phyloP scores from a whole-genome alignment of 2,329 filamentous ascomycete species.

The Aspergillus tubingensis region DNA sequence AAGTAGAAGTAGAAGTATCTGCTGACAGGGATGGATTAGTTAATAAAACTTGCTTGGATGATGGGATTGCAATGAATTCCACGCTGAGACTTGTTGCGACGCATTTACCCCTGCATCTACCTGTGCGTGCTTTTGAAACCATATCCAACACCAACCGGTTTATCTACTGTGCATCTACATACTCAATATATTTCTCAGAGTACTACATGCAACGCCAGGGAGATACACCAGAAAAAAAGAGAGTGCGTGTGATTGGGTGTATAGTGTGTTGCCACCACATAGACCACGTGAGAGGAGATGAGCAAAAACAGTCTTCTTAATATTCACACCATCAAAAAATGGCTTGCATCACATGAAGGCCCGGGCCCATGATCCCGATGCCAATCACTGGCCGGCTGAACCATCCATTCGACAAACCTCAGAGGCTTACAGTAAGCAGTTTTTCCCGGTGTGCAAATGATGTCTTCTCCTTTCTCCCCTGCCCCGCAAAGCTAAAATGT shows the following conservation, averaged over 20 bases:
- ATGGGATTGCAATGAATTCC: background rate
- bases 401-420: background rate
- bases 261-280: background rate
- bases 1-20: no score
- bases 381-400: background rate
- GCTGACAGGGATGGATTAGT: no score
- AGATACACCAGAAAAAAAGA: no score
- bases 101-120: background rate
- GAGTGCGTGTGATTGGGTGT: no score
- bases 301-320: no score
- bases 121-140: background rate
- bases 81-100: no score
- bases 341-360: slow-evolving; percentile 12
- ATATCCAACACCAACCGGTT: background rate
- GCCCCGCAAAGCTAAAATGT: slow-evolving; percentile 14
- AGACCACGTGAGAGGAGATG: slow-evolving; percentile 3
- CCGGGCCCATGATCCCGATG: slow-evolving; percentile 7
- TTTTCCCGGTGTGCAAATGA: background rate
- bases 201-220: no score
- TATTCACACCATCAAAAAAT: background rate
- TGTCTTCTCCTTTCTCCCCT: background rate
- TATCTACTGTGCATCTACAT: no score
- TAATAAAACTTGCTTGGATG: no score
- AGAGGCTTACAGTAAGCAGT: slow-evolving; percentile 4
- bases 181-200: no score